phyloP scores from a whole-genome alignment of 202 grass and related monocot species.

The Panicum virgatum region DNA sequence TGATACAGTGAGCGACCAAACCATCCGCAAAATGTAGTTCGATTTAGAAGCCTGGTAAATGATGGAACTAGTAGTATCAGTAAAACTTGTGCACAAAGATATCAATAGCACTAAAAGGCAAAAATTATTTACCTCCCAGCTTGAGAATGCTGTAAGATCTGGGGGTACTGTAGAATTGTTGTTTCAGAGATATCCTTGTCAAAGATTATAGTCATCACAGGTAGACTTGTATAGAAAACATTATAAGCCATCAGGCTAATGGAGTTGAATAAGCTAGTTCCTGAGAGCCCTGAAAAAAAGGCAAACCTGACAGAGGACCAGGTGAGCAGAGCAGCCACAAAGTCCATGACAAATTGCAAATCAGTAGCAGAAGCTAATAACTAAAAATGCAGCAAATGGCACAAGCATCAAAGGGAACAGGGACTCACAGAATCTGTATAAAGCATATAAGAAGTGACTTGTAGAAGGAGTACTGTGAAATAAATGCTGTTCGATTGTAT shows the following conservation, averaged over 20 bases:
- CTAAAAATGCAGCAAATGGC: conserved; percentile 21
- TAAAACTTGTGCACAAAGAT: conserved; percentile 14
- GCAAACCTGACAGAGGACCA: conserved; percentile 63
- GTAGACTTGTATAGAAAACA: conserved; percentile 93
- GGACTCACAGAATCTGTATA: conserved; percentile 88
- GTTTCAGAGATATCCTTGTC: conserved; percentile 89
- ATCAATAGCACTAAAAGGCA: conserved; percentile 3
- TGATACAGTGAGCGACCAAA: conserved; percentile 86
- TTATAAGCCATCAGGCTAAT: conserved; percentile 96
- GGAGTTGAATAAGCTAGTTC: conserved; percentile 90
- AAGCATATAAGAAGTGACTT: conserved; percentile 93
- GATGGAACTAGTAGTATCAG: conserved; percentile 25
- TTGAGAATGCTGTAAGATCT: conserved; percentile 83
- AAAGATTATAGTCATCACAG: conserved; percentile 71
- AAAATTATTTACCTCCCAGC: conserved; percentile 70
- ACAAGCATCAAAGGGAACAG: conserved; percentile 24
- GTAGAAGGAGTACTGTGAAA: conserved; percentile 97
- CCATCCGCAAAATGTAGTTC: conserved; percentile 88
- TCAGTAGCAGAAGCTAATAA: conserved; percentile 16
- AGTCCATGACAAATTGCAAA: conserved; percentile 9
- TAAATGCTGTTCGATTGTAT: conserved; percentile 88
- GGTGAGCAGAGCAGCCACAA: conserved; percentile 28
- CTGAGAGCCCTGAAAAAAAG: conserved; percentile 70
- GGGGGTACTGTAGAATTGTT: conserved; percentile 70
- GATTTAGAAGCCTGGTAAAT: conserved; percentile 71